Evolutionary conservation across 1,284 basidiomycete genomes (phyloP).

Genomic region (Apiotrichum siamense): DNA sequence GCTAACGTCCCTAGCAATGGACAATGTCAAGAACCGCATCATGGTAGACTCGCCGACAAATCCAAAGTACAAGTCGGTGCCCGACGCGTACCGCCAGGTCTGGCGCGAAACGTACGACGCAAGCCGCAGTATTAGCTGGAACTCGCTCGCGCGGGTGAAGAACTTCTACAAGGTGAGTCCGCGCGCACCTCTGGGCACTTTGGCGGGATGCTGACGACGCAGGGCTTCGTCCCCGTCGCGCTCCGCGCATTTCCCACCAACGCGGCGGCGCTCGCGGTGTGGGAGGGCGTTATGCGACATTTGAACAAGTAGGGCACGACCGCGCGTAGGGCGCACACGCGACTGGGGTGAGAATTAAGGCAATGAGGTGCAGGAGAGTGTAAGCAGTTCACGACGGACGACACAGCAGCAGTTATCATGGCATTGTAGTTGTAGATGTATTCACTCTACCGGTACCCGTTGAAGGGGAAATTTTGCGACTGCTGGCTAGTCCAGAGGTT

Average conservation of each 20-base stretch:
- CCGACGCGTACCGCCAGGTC: constrained; percentile 36
- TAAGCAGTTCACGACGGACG: no score
- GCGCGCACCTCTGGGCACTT: not conserved
- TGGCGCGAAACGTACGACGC: constrained; percentile 39
- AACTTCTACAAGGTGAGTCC: constrained; percentile 45
- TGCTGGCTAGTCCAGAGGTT: no score
- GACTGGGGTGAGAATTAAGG: no score
- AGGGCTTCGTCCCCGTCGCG: constrained; percentile 46
- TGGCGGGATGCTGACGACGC: constrained; percentile 8
- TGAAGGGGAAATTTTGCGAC: no score
- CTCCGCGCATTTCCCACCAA: constrained; percentile 47
- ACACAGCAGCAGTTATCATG: no score
- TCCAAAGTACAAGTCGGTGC: constrained; percentile 38
- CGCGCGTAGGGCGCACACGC: no score
- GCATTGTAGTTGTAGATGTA: no score
- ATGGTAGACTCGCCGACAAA: constrained; percentile 43
- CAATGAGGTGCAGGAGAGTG: no score
- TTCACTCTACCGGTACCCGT: no score
- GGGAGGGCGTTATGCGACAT: constrained; percentile 44
- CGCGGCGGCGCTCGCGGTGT: constrained; percentile 46
- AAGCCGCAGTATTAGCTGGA: constrained; percentile 26
- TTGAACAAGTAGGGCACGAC: not conserved
- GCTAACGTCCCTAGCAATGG: constrained; percentile 28
- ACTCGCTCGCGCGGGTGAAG: constrained; percentile 29
- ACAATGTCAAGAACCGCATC: constrained; percentile 47